phyloP scores from a whole-genome alignment of 1,284 basidiomycete species.

The Uromyces viciae-fabae region DNA sequence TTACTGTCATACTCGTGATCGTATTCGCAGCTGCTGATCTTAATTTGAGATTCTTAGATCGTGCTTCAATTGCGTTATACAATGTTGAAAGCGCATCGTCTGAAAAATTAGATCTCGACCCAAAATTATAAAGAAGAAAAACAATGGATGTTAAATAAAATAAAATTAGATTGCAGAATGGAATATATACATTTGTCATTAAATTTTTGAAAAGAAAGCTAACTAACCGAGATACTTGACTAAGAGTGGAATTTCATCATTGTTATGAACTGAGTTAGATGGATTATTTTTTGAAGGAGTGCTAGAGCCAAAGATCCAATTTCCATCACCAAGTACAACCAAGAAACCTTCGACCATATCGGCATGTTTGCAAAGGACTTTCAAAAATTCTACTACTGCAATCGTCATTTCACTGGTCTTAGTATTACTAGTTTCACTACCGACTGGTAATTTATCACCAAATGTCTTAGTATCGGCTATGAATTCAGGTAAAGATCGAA shows the following conservation, averaged over 20 bases:
- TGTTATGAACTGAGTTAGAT: constrained; percentile 10
- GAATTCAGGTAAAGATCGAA: constrained; percentile 51
- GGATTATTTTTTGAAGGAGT: constrained; percentile 4
- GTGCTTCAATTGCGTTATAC: constrained; percentile 27
- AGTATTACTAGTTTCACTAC: constrained; percentile 47
- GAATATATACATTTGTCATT: not conserved
- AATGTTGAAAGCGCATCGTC: constrained; percentile 39
- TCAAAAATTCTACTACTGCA: constrained; percentile 52
- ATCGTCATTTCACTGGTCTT: constrained; percentile 48
- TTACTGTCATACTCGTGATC: constrained; percentile 34
- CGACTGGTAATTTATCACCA: constrained; percentile 48
- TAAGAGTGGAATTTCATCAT: constrained; percentile 45
- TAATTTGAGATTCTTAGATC: constrained; percentile 40
- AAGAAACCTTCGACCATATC: constrained; percentile 51
- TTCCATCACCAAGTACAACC: constrained; percentile 51
- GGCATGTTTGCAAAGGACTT: constrained; percentile 51
- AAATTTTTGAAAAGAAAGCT: not conserved
- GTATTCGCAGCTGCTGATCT: constrained; percentile 1
- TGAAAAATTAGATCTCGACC: too few species aligned
- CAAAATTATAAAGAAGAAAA: too few species aligned
- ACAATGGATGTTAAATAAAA: not conserved
- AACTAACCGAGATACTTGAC: constrained; percentile 48
- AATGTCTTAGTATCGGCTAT: constrained; percentile 51
- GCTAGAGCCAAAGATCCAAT: constrained; percentile 50
- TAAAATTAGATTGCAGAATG: not conserved